Evolutionary conservation across 345 rosid species (phyloP), one percentile per base, ranked within the genome.

Genomic region (Microthlaspi erraticum): DNA sequence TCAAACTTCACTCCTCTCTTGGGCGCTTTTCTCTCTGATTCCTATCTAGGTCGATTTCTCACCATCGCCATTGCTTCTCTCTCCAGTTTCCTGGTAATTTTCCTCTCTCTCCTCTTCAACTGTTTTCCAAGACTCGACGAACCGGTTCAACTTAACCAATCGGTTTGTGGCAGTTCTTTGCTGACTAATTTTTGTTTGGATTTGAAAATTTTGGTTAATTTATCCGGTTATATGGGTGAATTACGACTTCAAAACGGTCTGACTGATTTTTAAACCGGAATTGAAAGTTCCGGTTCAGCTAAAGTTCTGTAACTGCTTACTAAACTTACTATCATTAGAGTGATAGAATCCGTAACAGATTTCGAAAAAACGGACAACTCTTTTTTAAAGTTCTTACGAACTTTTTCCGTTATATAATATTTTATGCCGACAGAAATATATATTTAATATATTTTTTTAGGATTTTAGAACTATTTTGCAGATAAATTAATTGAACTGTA

Each of bases 21-120:
- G 52, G 94, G 94, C 32, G 94, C 97, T 77, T 85, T 88, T 70
- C 49, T 90, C 48, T 77, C 92, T 59, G 94, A 91, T 83, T 81
- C 92, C 13, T 85, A 80, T 57, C 72, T 88, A 69, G 92, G 97
- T 68, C 90, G 92, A 2, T 91, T 80, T 52, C 81, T 83, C 78
- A 83, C 94, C 68, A 87, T 91, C 46, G 81, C 81, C 42, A 70
- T 85, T 46, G 94, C 88, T 48, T 88, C 94, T 65, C 52, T 88
- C 69, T 76, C 80, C 55, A 85, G 85, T 75, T 69, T 88, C 78
- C 29, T 81, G 84, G 97, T 91, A 80, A 74, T 8, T 66, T 32
- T 7, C 29, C 38, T 43, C 31, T 10, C 36, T 32, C 39, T 56
- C 14, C 23, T 16, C 62, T 38, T 38, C 18, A 5, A 9, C 8